These are phyloP conservation scores for Solanum chacoense DNA, from an alignment of 305 asterid genomes.

Conservation along the genomic window DNA sequence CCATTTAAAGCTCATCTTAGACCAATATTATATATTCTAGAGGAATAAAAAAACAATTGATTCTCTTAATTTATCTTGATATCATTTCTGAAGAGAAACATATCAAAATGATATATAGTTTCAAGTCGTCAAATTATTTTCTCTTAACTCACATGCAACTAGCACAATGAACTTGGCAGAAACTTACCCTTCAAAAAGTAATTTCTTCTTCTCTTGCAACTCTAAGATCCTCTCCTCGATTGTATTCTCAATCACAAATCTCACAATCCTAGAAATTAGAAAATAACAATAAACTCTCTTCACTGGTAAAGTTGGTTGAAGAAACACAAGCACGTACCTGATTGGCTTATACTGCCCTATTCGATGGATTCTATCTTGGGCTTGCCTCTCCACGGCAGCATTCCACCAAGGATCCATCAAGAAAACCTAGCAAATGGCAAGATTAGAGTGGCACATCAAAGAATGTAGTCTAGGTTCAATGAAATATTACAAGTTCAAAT, in stretches of 20 bases:
- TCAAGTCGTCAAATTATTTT: neutral
- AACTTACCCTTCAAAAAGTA: slow-evolving; percentile 80
- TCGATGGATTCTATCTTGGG: slow-evolving; percentile 85
- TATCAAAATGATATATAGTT: neutral
- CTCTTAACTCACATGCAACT: neutral
- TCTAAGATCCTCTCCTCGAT: slow-evolving; percentile 78
- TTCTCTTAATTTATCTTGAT: neutral
- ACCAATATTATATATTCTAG: neutral
- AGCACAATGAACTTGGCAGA: neutral
- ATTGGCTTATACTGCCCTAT: slow-evolving; percentile 88
- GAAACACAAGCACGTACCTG: slow-evolving; percentile 21
- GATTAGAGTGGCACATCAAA: neutral
- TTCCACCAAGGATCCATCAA: slow-evolving; percentile 99
- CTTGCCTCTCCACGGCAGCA: slow-evolving; percentile 87
- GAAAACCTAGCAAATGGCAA: slow-evolving; percentile 43
- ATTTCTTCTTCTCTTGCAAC: slow-evolving; percentile 87
- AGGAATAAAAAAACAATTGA: neutral
- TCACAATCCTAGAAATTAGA: slow-evolving; percentile 43
- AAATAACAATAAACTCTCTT: neutral
- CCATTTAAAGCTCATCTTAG: neutral
- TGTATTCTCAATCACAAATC: slow-evolving; percentile 70
- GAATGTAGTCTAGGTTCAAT: neutral
- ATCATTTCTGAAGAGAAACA: neutral
- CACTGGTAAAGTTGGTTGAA: neutral
- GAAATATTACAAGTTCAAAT: neutral